A percentile compares a stretch with the other conserved stretches of the same genome.
Conservation (phyloP, 2,329 filamentous ascomycete species). For the Botrytis porri region DNA sequence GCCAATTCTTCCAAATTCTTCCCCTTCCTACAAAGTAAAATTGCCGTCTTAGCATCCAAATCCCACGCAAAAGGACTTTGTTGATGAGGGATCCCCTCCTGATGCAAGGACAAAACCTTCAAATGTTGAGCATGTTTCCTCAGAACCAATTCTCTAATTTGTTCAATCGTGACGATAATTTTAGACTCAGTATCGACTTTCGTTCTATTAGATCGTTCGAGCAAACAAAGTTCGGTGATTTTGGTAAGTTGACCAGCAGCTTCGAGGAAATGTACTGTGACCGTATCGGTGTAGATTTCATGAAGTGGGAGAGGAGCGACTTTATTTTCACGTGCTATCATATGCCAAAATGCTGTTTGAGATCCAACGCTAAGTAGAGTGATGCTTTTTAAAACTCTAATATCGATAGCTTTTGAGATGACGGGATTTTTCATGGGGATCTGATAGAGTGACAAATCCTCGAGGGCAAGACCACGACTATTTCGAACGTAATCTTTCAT, state of each 20-base stretch:
- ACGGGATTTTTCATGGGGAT: constrained; percentile 60
- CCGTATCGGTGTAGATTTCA: constrained; percentile 63
- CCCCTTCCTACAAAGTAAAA: constrained; percentile 52
- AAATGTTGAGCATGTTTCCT: constrained; percentile 56
- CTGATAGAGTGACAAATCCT: constrained; percentile 54
- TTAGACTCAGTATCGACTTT: constrained; percentile 52
- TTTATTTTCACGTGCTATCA: constrained; percentile 54
- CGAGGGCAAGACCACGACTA: constrained; percentile 56
- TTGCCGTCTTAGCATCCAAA: constrained; percentile 51
- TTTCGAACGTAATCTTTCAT: constrained; percentile 53
- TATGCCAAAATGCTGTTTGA: constrained; percentile 58
- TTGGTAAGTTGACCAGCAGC: constrained; percentile 52
- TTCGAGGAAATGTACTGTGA: constrained; percentile 52
- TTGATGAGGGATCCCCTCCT: constrained; percentile 53
- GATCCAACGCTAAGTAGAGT: constrained; percentile 62
- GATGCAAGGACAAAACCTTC: constrained; percentile 58
- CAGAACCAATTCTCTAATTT: constrained; percentile 56
- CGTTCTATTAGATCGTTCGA: constrained; percentile 52
- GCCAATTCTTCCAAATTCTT: constrained; percentile 54
- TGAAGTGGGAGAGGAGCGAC: constrained; percentile 50
- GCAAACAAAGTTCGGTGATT: constrained; percentile 57
- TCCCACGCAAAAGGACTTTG: constrained; percentile 55
- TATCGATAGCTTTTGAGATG: constrained; percentile 54
- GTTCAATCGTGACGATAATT: constrained; percentile 51
- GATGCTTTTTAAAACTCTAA: constrained; percentile 54